Base-by-base conservation (phyloP, 176 grass and related monocot genomes). In the Lolium rigidum region DNA sequence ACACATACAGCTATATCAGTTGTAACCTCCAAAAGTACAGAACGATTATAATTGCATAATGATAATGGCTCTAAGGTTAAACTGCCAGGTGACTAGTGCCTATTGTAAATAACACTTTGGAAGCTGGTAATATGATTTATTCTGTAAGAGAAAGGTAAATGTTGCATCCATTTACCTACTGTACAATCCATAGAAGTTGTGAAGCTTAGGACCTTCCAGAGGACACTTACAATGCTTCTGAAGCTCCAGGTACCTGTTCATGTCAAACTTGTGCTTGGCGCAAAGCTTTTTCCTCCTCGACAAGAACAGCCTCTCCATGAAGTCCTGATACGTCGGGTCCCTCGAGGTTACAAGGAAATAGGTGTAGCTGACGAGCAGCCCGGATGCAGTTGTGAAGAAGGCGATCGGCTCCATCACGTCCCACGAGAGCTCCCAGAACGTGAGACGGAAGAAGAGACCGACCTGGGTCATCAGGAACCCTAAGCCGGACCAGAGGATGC, bases 301-400 rank as follows among this genome's bases (percentile, higher is more conserved):
- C 38, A 87, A 43, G 60, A 87, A 91, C 22, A 91, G 43, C 74
- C 87, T 90, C 46, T 90, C 85, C 90, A 88, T 92, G 58, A 92
- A 84, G 24, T 85, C 89, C 35, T 83, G 81, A 28, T 94, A 92
- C 0, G 90, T 92, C 0, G 92, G 92, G 60, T 94, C 90, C 79
- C 89, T 92, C 1, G 89, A 94, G 7, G 92, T 94, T 15, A 94
- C 78, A 74, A 92, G 81, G 85, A 94, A 94, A 52, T 94, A 92
- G 51, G 90, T 87, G 17, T 89, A 94, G 56, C 87, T 82, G 13
- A 89, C 35, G 15, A 90, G 85, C 31, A 92, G 82, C 18, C 89
- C 78, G 18, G 85, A 78, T 1, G 87, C 78, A 1, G 92, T 94
- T 1, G 78, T 38, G 65, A 92, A 92, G 82, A 90, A 92, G 41